Percentiles rank a stretch among this genome's conserved stretches.
Conservation (phyloP, 148 eudicot species). For the Chenopodium suecicum region DNA sequence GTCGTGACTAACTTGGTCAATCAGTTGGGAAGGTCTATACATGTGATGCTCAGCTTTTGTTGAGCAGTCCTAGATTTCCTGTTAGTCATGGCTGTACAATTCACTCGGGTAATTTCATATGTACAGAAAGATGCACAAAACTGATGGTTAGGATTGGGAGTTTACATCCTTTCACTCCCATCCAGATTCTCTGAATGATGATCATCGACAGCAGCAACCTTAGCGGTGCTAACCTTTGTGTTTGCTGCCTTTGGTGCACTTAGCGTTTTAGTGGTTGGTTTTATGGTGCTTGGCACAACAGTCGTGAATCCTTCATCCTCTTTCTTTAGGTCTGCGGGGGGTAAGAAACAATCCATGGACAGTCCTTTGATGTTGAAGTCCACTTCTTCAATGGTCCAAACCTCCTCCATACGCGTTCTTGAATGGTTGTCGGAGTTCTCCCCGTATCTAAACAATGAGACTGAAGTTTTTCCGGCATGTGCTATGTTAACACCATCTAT, state of each 20-base stretch:
- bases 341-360: conserved; percentile 71
- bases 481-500: conserved; percentile 83
- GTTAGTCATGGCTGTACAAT: conserved; percentile 17
- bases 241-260: conserved; percentile 24
- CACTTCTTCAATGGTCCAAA: conserved; percentile 84
- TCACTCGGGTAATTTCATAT: conserved; percentile 18
- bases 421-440: conserved; percentile 61
- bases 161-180: conserved; percentile 24
- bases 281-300: conserved; percentile 23
- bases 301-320: conserved; percentile 48
- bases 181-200: conserved; percentile 28
- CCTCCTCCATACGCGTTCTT: conserved; percentile 77
- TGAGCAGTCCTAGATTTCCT: not conserved
- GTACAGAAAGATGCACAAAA: conserved; percentile 29
- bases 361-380: conserved; percentile 83
- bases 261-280: conserved; percentile 13
- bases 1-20: conserved; percentile 8
- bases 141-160: not conserved
- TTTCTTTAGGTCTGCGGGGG: conserved; percentile 73
- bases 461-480: conserved; percentile 63
- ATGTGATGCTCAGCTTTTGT: not conserved
- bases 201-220: conserved; percentile 60
- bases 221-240: conserved; percentile 37
- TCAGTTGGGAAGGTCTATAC: not conserved
- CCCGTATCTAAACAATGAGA: conserved; percentile 70